Base-by-base conservation (phyloP, 306 rosid genomes). In the Cucurbita moschata region DNA sequence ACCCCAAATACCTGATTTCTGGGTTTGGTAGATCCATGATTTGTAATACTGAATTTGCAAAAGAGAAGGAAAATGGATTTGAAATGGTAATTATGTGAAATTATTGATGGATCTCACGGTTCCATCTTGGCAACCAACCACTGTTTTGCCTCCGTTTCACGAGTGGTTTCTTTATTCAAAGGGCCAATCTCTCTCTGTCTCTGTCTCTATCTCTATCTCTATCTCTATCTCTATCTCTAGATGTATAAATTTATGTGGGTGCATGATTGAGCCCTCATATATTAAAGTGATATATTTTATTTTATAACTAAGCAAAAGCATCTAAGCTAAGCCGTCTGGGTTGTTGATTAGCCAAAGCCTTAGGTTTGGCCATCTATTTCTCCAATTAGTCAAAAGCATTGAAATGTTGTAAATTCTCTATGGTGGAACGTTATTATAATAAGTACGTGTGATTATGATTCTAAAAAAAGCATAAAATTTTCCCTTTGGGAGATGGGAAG, bases 391-490 rank as follows among this genome's bases (percentile, higher is more conserved):
- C 82, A 78, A 83, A 81, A 78, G 83, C 77, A 77, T 62, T 77
- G 46, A 81, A 75, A 39, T 5, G 74, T 78, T 26, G 75, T 61
- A 74, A 79, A 77, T 82, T 78, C 85, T 51, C 80, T 52, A 14
- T 53, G 86, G 86, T 78, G 88, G 83, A 65, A 72, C 56, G 43
- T 81, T 83, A 83, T 78, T 83, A 67, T 76, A 55, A 65, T 14
- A 11, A 30, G 53, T 15, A 56, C 26, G 35, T 53, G 9, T 59
- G 57, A 55, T 74, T 49, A 67, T 35, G 74, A 69, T 66, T 65
- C 35, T 64, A 39, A 0, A 18, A 18, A 42, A 42, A 7, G 8
- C 4, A 64, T 4, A 40, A 8, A 57, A 10, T 3, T 66, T 42
- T 30, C 72, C 69, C 51, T 61, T 64, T 47, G 37, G 26, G 46